Base-by-base conservation (phyloP, 2,329 filamentous ascomycete genomes). In the Rhynchosporium graminicola region DNA sequence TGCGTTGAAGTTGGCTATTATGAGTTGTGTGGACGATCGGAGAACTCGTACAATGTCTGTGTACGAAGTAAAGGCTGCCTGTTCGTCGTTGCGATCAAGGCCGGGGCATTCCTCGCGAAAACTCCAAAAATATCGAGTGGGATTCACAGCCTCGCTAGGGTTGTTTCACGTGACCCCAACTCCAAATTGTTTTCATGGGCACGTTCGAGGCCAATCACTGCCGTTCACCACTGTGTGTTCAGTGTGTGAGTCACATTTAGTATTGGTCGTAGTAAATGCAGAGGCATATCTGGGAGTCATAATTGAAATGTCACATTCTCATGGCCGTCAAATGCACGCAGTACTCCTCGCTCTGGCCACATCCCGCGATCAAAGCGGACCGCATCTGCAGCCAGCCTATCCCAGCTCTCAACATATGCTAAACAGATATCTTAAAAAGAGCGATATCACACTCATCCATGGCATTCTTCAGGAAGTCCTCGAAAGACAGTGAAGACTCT, bases 371-470 rank as follows among this genome's bases (percentile, higher is more conserved):
- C 57, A 57, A 38, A 63, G 57, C 50, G 61, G 50, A 50, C 42
- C 33, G n/a, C 28, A 42, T 57, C 61, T 63, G 51, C 57, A 63
- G 20, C 20, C 20, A 20, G 20, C 42, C 47, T 43, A 51, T 38
- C 47, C 26, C 43, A n/a, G 50, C 47, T 57, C 59, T 55, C 48
- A 52, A 6, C 20, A 68, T 64, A 67, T 63, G 54, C 64, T 65
- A 59, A 68, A 65, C 62, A 42, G 31, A 42, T 62, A 28, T 60
- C 33, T 61, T 66, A 65, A 60, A 55, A 62, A 31, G 50, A 54
- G 29, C 60, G 60, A 43, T 66, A 67, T 65, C 46, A 58, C 54
- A 60, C 12, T 38, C 7, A 20, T 51, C 29, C 36, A 59, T 6
- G 12, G 40, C 15, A 38, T 33, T 6, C n/a, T 36, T 54, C 4